Base-by-base conservation (phyloP, 163 green algal genomes). In the Trebouxia gelatinosa region DNA sequence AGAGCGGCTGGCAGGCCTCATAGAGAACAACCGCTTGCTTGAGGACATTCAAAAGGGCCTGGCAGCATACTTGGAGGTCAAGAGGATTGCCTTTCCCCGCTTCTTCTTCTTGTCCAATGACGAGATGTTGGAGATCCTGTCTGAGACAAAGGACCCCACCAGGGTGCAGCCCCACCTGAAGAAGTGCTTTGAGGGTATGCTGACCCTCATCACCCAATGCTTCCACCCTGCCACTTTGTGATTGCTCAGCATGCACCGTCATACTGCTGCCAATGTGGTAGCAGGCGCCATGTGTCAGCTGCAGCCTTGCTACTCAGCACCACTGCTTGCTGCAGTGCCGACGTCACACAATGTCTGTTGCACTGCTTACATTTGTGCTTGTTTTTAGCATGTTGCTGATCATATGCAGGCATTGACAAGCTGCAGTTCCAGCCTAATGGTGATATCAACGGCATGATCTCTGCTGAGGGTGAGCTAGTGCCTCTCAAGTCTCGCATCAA, bases 51-150 rank as follows among this genome's bases (percentile, higher is more conserved):
- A 93, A 70, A 92, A 93, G 82, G 88, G 89, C 61, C 84, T 94
- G 54, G 86, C 86, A 6, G 84, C 85, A 37, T 94, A 93, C 80
- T 82, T 94, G 72, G 89, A 94, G 84, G 71, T 89, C 59, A 94
- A 94, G 84, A 83, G 89, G 58, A 86, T 92, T 46, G 89, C 88
- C 32, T 94, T 94, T 83, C 89, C 89, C 0, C 65, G 89, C 34
- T 94, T 94, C 85, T 94, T 92, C 83, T 94, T 93, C 86, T 74
- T 94, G 40, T 93, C 89, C 51, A 94, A 94, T 80, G 91, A 96
- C 70, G 91, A 96, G 84, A 91, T 95, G 90, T 88, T 95, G 59
- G 90, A 95, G 86, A 94, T 95, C 62, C 83, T 95, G 65, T 88
- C 77, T 5, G 90, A 96, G 83, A 92, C 90, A 29, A 93, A 94